Evolutionary conservation across 208 protist genomes (phyloP).

Genomic region (Leishmania mexicana): DNA sequence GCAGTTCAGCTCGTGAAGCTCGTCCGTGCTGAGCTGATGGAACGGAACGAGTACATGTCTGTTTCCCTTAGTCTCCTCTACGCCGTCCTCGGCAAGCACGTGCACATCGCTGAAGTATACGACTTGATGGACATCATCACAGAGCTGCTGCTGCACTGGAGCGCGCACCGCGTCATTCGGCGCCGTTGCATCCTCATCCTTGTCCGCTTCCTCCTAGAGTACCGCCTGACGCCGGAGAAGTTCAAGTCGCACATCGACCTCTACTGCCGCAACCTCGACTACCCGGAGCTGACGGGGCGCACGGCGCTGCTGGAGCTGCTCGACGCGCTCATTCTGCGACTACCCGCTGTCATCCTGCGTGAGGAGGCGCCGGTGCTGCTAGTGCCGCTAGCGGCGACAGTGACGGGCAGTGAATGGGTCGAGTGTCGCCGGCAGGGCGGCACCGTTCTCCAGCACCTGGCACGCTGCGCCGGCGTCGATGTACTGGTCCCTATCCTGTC

Average conservation of each 20-base stretch:
- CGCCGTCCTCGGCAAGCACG: slow-evolving; percentile 87
- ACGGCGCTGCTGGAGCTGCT: slow-evolving; percentile 87
- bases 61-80: slow-evolving; percentile 86
- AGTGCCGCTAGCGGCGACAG: slow-evolving; percentile 66
- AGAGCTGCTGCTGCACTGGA: slow-evolving; percentile 84
- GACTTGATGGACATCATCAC: slow-evolving; percentile 88
- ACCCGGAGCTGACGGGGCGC: slow-evolving; percentile 74
- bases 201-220: slow-evolving; percentile 91
- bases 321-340: slow-evolving; percentile 61
- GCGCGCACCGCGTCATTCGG: slow-evolving; percentile 64
- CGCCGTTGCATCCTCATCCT: slow-evolving; percentile 77
- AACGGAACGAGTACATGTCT: slow-evolving; percentile 80
- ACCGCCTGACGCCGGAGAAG: slow-evolving; percentile 86
- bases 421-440: slow-evolving; percentile 60
- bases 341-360: slow-evolving; percentile 79
- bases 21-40: slow-evolving; percentile 75
- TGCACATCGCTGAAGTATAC: slow-evolving; percentile 88
- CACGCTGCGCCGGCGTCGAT: slow-evolving; percentile 70
- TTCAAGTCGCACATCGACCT: slow-evolving; percentile 90
- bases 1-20: slow-evolving; percentile 66
- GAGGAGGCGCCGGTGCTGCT: slow-evolving; percentile 80
- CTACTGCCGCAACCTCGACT: slow-evolving; percentile 86
- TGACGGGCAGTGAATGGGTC: slow-evolving; percentile 65
- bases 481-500: slow-evolving; percentile 74
- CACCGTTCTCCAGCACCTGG: slow-evolving; percentile 65